Base-by-base conservation (phyloP, 1,139 yeast genomes). In the Pneumocystis murina region DNA sequence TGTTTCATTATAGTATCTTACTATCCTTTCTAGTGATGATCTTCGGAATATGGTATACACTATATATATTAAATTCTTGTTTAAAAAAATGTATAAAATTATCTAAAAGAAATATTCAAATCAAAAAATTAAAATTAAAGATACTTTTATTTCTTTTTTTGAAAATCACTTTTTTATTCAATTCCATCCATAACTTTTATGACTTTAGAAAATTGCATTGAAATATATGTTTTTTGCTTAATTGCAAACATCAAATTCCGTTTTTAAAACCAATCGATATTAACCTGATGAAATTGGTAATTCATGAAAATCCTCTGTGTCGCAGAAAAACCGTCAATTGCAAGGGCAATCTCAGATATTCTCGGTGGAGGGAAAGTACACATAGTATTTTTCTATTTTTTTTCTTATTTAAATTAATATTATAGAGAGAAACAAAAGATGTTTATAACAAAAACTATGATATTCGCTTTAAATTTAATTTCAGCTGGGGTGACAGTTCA, bases 311-410 rank as follows among this genome's bases (percentile, higher is more conserved):
- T 94, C 6, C 81, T 94, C 64, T 92, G 97, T 75, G 97, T 94
- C 66, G 98, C 99, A 1, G 99, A 94, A 75, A 94, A 94, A 75
- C 95, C 95, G 64, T 87, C 96, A 1, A 92, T 94, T 63, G 95
- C 97, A 10, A 88, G 86, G 72, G 87, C 90, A 35, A 92, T 94
- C 16, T 82, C 96, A 0, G 73, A 75, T 40, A 84, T 85, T 1
- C 79, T 92, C 3, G 84, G 92, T 30, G 96, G 96, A 6, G 95
- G 95, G 0, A 72, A 80, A 3, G 76, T 79, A 39, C 71, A 72
- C 8, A 66, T 69, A 16, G 71, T 70, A 63, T 62, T 70, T 62
- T 16, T 12, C 14, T 33, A 33, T 33, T 58, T 33, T 5, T 62
- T 40, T 61, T 16, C n/a, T 16, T 16, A 59, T 33, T 60, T 12